Evolutionary conservation across 1,284 basidiomycete species (phyloP).

Genomic region (Cryptococcus sp.): DNA sequence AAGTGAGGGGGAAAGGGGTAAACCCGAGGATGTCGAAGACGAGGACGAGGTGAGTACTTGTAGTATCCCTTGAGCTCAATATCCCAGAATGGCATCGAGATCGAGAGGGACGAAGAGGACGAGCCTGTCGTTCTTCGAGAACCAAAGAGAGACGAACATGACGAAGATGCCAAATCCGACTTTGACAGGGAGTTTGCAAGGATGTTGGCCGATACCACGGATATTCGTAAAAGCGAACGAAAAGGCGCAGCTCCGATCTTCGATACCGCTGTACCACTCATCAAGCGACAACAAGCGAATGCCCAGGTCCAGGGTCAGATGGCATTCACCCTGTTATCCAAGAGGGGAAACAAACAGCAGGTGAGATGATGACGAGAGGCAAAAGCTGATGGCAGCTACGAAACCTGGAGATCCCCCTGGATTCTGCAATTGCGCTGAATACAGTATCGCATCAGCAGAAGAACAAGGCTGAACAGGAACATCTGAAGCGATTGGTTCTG

Average conservation of each 20-base stretch:
- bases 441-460: conserved; percentile 83
- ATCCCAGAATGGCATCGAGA: conserved; percentile 3
- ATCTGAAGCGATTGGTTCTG: conserved; percentile 77
- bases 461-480: conserved; percentile 90
- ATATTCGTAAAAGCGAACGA: conserved; percentile 75
- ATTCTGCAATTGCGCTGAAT: conserved; percentile 80
- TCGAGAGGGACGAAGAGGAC: conserved; percentile 55
- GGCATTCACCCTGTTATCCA: conserved; percentile 87
- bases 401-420: conserved; percentile 77
- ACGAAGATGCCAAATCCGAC: conserved; percentile 81
- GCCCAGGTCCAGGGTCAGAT: conserved; percentile 39
- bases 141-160: conserved; percentile 45
- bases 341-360: conserved; percentile 64
- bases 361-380: not conserved
- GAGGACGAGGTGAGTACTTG: conserved; percentile 13
- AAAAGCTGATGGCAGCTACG: conserved; percentile 56
- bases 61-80: not conserved
- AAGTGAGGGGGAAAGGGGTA: conserved; percentile 13
- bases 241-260: conserved; percentile 77
- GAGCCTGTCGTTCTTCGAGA: conserved; percentile 58
- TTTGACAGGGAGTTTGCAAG: conserved; percentile 94
- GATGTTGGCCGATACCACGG: conserved; percentile 81
- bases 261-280: conserved; percentile 70
- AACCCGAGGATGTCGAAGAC: conserved; percentile 4
- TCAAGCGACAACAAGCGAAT: conserved; percentile 47